A percentile compares a stretch with the other conserved stretches of the same genome.
Conservation (phyloP, 2,329 filamentous ascomycete species). For the Sarocladium brachiariae region DNA sequence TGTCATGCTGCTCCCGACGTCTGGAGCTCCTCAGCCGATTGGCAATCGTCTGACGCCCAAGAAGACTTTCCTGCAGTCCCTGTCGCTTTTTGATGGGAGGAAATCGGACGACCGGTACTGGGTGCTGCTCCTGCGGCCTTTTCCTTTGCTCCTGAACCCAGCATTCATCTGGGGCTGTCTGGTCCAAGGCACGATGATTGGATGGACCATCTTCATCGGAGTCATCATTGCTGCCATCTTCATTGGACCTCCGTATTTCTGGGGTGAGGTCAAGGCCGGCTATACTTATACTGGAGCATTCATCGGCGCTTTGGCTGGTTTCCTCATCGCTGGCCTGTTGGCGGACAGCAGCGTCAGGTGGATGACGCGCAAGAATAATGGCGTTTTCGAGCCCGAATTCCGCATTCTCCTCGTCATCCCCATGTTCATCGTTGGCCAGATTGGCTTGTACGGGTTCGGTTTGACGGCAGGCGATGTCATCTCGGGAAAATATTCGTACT, state of each 20-base stretch:
- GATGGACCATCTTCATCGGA: conserved; percentile 91
- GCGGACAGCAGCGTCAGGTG: conserved; percentile 65
- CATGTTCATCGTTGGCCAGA: conserved; percentile 69
- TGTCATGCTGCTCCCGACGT: conserved; percentile 26
- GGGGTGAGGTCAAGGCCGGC: conserved; percentile 74
- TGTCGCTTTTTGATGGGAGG: conserved; percentile 71
- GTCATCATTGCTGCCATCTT: conserved; percentile 78
- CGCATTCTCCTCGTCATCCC: conserved; percentile 76
- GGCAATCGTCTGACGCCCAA: conserved; percentile 32
- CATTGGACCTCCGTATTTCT: conserved; percentile 73
- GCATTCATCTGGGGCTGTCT: conserved; percentile 74
- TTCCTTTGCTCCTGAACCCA: conserved; percentile 77
- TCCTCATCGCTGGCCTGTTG: conserved; percentile 65
- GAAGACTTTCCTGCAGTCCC: conserved; percentile 53
- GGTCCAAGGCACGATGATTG: conserved; percentile 73
- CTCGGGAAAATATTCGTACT: conserved; percentile 55
- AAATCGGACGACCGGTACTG: conserved; percentile 72
- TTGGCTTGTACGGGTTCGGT: conserved; percentile 80
- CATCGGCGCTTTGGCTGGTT: conserved; percentile 72
- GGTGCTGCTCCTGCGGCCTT: conserved; percentile 61
- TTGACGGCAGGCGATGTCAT: conserved; percentile 58
- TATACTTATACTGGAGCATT: conserved; percentile 84
- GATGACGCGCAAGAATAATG: conserved; percentile 68
- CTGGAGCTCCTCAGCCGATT: conserved; percentile 26
- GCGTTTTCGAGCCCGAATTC: conserved; percentile 89